Evolutionary conservation across 495 filamentous ascomycete species (phyloP).

Genomic region (Usnea hakonensis): DNA sequence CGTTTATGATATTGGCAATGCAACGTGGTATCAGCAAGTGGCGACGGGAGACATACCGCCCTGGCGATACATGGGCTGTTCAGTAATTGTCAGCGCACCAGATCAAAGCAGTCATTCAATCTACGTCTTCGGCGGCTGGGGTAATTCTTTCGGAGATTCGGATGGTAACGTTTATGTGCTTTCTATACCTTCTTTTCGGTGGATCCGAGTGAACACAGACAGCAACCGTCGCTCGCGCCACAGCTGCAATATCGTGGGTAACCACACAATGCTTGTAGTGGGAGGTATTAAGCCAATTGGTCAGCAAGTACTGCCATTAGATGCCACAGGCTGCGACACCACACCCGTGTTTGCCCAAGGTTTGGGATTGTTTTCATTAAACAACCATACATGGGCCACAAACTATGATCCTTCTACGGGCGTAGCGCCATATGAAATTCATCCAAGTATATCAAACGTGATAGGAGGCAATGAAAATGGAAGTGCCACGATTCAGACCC

Average conservation of each 20-base stretch:
- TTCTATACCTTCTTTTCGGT: constrained; percentile 19
- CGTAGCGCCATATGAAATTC: constrained; percentile 8
- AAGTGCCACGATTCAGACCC: constrained; percentile 13
- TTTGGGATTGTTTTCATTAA: constrained; percentile 18
- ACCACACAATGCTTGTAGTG: constrained; percentile 15
- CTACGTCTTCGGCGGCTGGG: constrained; percentile 22
- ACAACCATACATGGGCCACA: constrained; percentile 15
- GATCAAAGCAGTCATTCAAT: constrained; percentile 21
- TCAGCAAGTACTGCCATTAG: constrained; percentile 3
- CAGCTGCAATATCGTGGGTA: constrained; percentile 12
- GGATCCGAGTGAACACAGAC: constrained; percentile 19
- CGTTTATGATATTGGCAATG: constrained; percentile 13
- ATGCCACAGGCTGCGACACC: constrained; percentile 15
- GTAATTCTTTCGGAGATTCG: constrained; percentile 2
- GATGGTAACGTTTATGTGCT: constrained; percentile 19
- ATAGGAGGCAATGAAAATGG: constrained; percentile 17
- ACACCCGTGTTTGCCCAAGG: constrained; percentile 12
- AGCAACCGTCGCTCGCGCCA: constrained; percentile 13
- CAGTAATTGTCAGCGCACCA: constrained; percentile 14
- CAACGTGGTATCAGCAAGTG: constrained; percentile 15
- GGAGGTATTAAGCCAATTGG: constrained; percentile 14
- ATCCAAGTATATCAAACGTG: constrained; percentile 13
- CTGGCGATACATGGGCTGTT: constrained; percentile 17
- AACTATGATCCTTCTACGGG: constrained; percentile 9
- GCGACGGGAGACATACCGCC: constrained; percentile 17